phyloP scores from a whole-genome alignment of 2,329 filamentous ascomycete genomes.

The Phyllosticta citribraziliensis region DNA sequence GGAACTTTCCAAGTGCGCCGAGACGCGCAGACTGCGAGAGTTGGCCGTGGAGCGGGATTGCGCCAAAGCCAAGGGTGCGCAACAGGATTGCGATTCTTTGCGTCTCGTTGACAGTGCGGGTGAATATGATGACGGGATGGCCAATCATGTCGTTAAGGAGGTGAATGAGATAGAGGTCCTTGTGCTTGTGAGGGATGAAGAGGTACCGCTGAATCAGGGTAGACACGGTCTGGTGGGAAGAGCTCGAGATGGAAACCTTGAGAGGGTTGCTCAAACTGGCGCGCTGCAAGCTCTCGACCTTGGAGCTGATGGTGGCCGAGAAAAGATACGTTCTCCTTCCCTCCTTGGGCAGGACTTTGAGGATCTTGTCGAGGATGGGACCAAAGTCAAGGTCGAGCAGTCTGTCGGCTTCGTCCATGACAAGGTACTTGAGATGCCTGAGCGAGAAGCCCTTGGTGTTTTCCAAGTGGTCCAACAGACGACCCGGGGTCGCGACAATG shows the following conservation, averaged over 20 bases:
- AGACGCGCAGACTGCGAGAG: slow-evolving; percentile 79
- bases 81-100: slow-evolving; percentile 78
- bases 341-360: slow-evolving; percentile 66
- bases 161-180: slow-evolving; percentile 83
- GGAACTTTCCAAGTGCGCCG: slow-evolving; percentile 85
- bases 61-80: slow-evolving; percentile 74
- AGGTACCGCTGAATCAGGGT: slow-evolving; percentile 79
- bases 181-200: slow-evolving; percentile 76
- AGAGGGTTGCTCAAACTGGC: slow-evolving; percentile 79
- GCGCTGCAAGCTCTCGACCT: slow-evolving; percentile 85
- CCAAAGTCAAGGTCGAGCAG: slow-evolving; percentile 92
- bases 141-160: slow-evolving; percentile 79
- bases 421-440: slow-evolving; percentile 70
- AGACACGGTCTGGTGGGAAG: slow-evolving; percentile 84
- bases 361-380: slow-evolving; percentile 81
- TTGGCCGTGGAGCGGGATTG: slow-evolving; percentile 87
- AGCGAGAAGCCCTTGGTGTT: slow-evolving; percentile 95
- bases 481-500: slow-evolving; percentile 82
- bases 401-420: slow-evolving; percentile 91
- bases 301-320: slow-evolving; percentile 87
- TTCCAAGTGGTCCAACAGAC: slow-evolving; percentile 83
- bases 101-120: slow-evolving; percentile 81
- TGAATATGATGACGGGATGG: slow-evolving; percentile 84
- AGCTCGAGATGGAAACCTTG: slow-evolving; percentile 69
- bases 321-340: slow-evolving; percentile 71